A percentile compares a stretch with the other conserved stretches of the same genome.
Evolutionary conservation across 1,284 basidiomycete species (phyloP).

Genomic region (Ustilago sp.): DNA sequence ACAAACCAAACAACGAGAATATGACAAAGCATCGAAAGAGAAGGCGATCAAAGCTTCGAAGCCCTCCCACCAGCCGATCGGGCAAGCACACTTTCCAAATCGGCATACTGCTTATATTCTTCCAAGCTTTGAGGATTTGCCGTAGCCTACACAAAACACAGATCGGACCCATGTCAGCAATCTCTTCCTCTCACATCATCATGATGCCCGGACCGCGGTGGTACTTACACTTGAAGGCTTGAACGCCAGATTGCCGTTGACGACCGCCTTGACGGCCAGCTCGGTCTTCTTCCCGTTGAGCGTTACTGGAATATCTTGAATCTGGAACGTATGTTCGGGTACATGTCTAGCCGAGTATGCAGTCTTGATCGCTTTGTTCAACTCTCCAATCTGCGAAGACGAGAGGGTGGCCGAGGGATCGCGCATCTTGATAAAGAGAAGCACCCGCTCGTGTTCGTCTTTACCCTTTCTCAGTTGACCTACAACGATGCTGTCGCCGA

Average conservation of each 20-base stretch:
- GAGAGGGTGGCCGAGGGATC: slow-evolving; percentile 34
- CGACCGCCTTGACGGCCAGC: slow-evolving; percentile 59
- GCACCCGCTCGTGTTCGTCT: slow-evolving; percentile 67
- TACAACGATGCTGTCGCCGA: slow-evolving; percentile 66
- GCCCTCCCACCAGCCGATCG: slow-evolving; percentile 5
- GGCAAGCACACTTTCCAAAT: slow-evolving; percentile 42
- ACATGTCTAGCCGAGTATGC: slow-evolving; percentile 64
- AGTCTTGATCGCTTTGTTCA: slow-evolving; percentile 58
- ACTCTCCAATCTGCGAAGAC: slow-evolving; percentile 31
- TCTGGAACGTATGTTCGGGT: slow-evolving; percentile 61
- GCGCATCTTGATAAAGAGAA: slow-evolving; percentile 65
- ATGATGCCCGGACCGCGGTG: neutral
- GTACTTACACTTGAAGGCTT: slow-evolving; percentile 47
- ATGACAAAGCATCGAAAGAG: neutral
- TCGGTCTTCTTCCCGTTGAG: slow-evolving; percentile 62
- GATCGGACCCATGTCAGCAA: slow-evolving; percentile 1
- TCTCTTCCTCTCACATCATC: neutral
- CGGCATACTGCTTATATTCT: slow-evolving; percentile 49
- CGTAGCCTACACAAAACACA: slow-evolving; percentile 26
- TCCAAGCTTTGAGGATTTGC: slow-evolving; percentile 47
- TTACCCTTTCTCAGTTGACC: slow-evolving; percentile 49
- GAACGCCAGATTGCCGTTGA: slow-evolving; percentile 44
- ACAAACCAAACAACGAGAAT: neutral
- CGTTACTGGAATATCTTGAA: slow-evolving; percentile 57
- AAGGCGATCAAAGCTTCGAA: slow-evolving; percentile 25